Conservation (phyloP, 2,329 filamentous ascomycete genomes). For the Dactylellina haptotyla region DNA sequence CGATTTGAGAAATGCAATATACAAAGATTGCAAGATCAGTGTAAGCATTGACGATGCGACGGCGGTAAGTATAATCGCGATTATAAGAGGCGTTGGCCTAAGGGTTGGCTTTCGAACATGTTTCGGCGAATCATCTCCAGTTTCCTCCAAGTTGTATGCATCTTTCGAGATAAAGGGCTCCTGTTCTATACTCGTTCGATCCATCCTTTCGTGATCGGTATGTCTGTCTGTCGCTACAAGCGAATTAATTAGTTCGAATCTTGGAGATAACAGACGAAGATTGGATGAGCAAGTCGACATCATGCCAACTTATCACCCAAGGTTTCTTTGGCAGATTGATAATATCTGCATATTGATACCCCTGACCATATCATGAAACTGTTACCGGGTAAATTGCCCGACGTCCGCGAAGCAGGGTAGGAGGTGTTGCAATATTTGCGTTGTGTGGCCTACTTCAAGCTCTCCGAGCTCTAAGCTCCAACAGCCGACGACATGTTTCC, state of each 20-base stretch:
- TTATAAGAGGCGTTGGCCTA: constrained; percentile 16
- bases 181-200: constrained; percentile 21
- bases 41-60: constrained; percentile 37
- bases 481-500: background rate
- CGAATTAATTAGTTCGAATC: too few relatives aligned
- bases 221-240: too few relatives aligned
- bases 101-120: background rate
- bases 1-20: constrained; percentile 11
- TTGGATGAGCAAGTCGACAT: background rate
- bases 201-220: constrained; percentile 8
- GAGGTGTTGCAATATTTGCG: constrained; percentile 39
- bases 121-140: background rate
- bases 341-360: background rate
- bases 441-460: constrained; percentile 4
- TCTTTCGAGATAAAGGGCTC: constrained; percentile 41
- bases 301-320: background rate
- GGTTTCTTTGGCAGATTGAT: constrained; percentile 7
- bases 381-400: constrained; percentile 47
- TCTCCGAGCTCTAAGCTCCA: background rate
- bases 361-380: constrained; percentile 42
- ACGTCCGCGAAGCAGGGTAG: constrained; percentile 11
- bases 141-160: background rate
- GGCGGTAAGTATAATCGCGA: constrained; percentile 27
- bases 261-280: background rate
- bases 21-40: constrained; percentile 22